Base-by-base conservation (phyloP, 2,329 filamentous ascomycete genomes). In the Fusarium austroafricanum region DNA sequence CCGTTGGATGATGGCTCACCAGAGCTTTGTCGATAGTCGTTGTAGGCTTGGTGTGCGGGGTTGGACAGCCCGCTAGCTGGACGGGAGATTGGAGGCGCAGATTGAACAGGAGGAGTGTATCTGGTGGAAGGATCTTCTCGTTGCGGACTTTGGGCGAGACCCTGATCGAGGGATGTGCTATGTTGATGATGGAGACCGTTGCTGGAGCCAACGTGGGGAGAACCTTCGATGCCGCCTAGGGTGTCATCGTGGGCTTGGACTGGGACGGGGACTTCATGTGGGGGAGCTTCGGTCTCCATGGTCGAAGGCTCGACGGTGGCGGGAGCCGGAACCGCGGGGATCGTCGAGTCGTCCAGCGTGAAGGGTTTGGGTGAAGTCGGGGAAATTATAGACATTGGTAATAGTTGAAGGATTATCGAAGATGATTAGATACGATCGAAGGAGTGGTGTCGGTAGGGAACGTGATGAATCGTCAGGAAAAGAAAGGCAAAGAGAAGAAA, bases 61-160 rank as follows among this genome's bases (percentile, higher is more conserved):
- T 81, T 82, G 17, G 85, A 87, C 35, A 88, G 78, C 42, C 84
- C 84, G 26, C 86, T 89, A 6, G 86, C 82, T 7, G 86, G 86
- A 53, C 86, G 81, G 54, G 86, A 87, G 73, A 84, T 80, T 23
- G 83, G 78, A 23, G 81, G 78, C 45, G 78, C 75, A 51, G 79
- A 76, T 33, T 81, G 79, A 8, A 83, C 76, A 2, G 83, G 82
- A 55, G 83, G 83, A 18, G 83, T 84, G 74, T 84, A 85, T 56
- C 80, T 71, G 55, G 72, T 75, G 15, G 77, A 79, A 31, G 80
- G 78, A 43, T 86, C 80, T 45, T 83, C 81, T 47, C 78, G 76
- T 39, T 75, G 77, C 18, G 82, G 80, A 71, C 75, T 77, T 68
- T 75, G 75, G 69, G 79, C 69, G 45, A 84, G 75, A 42, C 79